Evolutionary conservation across 1,139 yeast species (phyloP), one percentile per base, ranked within the genome.

Genomic region (Blastobotrys malaysiensis): DNA sequence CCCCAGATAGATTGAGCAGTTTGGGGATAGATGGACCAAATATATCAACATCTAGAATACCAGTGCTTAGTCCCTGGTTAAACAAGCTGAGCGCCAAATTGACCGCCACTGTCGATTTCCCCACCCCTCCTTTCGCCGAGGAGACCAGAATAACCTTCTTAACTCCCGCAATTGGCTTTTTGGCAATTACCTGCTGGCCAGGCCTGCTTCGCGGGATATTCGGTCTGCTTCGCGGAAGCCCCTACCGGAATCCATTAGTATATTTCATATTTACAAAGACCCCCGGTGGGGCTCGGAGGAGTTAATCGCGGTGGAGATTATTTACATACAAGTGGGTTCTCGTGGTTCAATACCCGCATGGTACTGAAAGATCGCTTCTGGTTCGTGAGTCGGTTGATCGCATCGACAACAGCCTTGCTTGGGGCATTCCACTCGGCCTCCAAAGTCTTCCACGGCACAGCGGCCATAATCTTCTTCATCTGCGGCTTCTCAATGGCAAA

Each of bases 1-100:
- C 70, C 6, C 72, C 91, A 0, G 73, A 63, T 16, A 87, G 73
- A 27, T 80, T 80, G 69, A 88, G 74, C 59, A 88, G 72, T 59
- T 81, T 82, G 0, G 96, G 96, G 1, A 86, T 69, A 0, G 90
- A 84, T 0, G 96, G 96, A 0, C 96, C 96, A 70, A 88, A 88
- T 7, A 88, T 76, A 68, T 88, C 96, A 0, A 86, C 88, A 67
- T 88, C 96, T 13, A 88, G 73, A 1, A 88, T 67, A 0, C 96
- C 96, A 0, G 83, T 84, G 36, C 75, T 76, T 47, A 79, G 72
- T 0, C 89, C 88, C 36, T 73, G 66, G 26, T 73, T 66, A 43
- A 79, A 79, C 52, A 88, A 67, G 0, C 88, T 80, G 51, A 85
- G 65, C 0, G 95, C 95, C 13, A 85, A 63, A 61, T 88, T 89